phyloP scores from a whole-genome alignment of 495 filamentous ascomycete genomes.

The Xylona heveae region DNA sequence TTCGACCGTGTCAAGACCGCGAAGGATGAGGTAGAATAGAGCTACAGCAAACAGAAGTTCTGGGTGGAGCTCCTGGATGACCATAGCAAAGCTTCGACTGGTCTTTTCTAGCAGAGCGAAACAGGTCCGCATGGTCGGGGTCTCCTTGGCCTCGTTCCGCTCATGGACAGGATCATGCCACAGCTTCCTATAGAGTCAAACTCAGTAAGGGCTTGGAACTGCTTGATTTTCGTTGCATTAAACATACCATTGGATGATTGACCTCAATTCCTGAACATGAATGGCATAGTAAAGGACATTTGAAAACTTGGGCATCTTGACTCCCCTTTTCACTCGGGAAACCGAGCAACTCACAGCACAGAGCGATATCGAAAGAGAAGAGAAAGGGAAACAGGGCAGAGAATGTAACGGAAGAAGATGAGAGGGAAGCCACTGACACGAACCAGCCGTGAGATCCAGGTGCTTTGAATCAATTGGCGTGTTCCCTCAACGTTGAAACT shows the following conservation, averaged over 20 bases:
- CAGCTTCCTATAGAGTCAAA: conserved; percentile 47
- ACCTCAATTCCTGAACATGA: conserved; percentile 59
- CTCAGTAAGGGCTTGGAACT: conserved; percentile 7
- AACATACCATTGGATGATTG: conserved; percentile 80
- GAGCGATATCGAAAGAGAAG: conserved; percentile 1
- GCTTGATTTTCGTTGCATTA: no score
- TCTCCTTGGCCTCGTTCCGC: conserved; percentile 55
- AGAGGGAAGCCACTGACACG: no score
- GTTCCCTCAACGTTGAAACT: no score
- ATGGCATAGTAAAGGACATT: conserved; percentile 53
- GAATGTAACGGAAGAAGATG: conserved; percentile 2
- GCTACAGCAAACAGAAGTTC: conserved; percentile 77
- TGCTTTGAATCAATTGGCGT: no score
- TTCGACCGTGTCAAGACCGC: conserved; percentile 89
- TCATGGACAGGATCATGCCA: conserved; percentile 89
- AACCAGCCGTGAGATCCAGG: no score
- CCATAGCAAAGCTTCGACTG: conserved; percentile 77
- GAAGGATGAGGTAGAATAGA: conserved; percentile 84
- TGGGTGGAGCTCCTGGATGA: conserved; percentile 87
- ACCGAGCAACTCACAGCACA: conserved; percentile 1
- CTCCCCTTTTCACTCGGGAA: not conserved
- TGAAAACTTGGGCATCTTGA: conserved; percentile 28
- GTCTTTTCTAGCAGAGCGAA: conserved; percentile 75
- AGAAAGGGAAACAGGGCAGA: conserved; percentile 1
- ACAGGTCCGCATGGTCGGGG: conserved; percentile 49